Evolutionary conservation across 257 asterid species (phyloP), one percentile per base, ranked within the genome.

Genomic region (Solanum dulcamara): DNA sequence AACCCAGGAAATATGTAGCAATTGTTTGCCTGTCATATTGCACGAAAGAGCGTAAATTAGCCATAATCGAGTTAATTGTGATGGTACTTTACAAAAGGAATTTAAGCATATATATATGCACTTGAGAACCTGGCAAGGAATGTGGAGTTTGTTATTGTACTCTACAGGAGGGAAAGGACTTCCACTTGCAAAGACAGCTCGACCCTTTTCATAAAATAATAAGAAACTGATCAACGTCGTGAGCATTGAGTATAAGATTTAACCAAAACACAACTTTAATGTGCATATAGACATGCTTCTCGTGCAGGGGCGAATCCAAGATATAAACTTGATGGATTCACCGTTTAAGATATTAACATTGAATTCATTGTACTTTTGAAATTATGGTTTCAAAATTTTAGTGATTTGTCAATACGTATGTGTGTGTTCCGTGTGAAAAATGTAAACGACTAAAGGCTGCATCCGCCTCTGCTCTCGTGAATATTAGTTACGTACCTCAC

Each of bases 1-100:
- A 95, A 90, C 67, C 99, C 99, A 0, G 98, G 99, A 46, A 97
- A 97, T 88, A 97, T 94, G 79, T 95, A 97, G 15, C 97, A 98
- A 68, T 97, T 97, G 94, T 97, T 97, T 37, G 98, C 97, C 98
- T 95, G 94, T 86, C 40, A 85, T 53, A 28, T 68, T 26, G 60
- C 60, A 26, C 0, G 40, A 1, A 44, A 26, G 13, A 35, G 0
- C 57, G 44, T 74, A 40, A 40, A 74, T 42, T 74, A 75, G 18
- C 24, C 48, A 68, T 14, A 38, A n/a, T 75, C 15, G 15, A 22
- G 53, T 37, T 0, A 26, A 37, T 9, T 10, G 53, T 18, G 42
- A 20, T 35, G 38, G 38, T 44, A 30, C 80, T 83, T 64, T 1
- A 80, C 59, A 35, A 83, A 57, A 86, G 53, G 74, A 67, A 14